phyloP scores from a whole-genome alignment of 1,284 basidiomycete species.

The Ustilago vetiveriae region DNA sequence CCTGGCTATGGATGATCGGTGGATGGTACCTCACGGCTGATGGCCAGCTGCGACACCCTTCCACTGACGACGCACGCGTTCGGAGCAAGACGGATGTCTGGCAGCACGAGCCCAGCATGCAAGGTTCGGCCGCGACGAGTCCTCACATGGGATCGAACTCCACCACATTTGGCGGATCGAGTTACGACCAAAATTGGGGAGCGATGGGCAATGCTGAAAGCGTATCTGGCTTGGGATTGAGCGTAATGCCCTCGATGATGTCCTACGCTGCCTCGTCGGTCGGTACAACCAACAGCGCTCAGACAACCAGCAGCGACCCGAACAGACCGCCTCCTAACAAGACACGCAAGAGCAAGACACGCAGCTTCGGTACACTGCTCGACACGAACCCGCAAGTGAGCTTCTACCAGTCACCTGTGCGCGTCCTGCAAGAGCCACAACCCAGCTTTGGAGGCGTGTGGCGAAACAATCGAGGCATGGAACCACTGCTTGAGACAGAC shows the following conservation, averaged over 20 bases:
- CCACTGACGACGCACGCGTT: conserved; percentile 13
- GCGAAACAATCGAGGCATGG: conserved; percentile 10
- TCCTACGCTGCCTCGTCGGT: conserved; percentile 32
- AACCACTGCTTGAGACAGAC: conserved; percentile 15
- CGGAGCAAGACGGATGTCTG: conserved; percentile 39
- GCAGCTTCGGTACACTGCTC: conserved; percentile 36
- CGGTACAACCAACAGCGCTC: conserved; percentile 16
- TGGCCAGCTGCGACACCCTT: conserved; percentile 31
- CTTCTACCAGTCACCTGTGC: conserved; percentile 51
- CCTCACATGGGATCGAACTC: conserved; percentile 16
- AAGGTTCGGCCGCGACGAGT: conserved; percentile 11
- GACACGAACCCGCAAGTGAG: conserved; percentile 40
- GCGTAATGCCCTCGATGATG: conserved; percentile 17
- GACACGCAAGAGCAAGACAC: conserved; percentile 31
- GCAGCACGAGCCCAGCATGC: conserved; percentile 51
- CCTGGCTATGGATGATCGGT: conserved; percentile 62
- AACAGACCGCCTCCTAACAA: conserved; percentile 27
- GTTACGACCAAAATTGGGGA: conserved; percentile 11
- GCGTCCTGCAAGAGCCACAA: conserved; percentile 21
- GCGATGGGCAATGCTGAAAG: conserved; percentile 4
- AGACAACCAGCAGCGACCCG: conserved; percentile 31
- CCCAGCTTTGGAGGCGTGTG: conserved; percentile 6
- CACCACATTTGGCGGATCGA: conserved; percentile 5
- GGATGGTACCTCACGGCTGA: conserved; percentile 52
- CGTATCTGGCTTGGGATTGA: conserved; percentile 9